Percentiles rank a stretch among this genome's conserved stretches.
Evolutionary conservation across 768 basidiomycete genomes (phyloP).

Genomic region (Pisolithus marmoratus): DNA sequence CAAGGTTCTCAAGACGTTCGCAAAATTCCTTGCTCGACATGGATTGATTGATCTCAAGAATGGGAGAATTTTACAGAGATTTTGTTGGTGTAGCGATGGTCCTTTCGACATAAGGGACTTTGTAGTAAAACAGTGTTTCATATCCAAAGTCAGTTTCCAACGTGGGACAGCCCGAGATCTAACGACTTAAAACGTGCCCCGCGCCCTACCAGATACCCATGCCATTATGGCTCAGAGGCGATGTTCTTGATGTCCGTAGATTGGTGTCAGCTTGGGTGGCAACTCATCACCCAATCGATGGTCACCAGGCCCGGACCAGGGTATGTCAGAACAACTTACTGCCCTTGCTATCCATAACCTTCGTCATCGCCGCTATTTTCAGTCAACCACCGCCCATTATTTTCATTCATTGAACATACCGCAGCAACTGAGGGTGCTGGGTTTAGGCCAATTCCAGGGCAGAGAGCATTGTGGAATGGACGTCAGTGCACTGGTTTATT

Average conservation of each 20-base stretch:
- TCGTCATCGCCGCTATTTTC: background rate
- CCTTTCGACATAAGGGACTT: slow-evolving; percentile 83
- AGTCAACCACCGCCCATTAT: slow-evolving; percentile 15
- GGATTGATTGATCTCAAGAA: slow-evolving; percentile 59
- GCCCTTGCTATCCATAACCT: background rate
- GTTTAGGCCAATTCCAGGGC: slow-evolving; percentile 72
- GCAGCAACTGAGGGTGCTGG: slow-evolving; percentile 69
- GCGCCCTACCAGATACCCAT: slow-evolving; percentile 45
- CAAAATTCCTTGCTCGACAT: slow-evolving; percentile 63
- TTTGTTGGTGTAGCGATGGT: slow-evolving; percentile 82
- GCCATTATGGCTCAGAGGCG: slow-evolving; percentile 68
- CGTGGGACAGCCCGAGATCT: slow-evolving; percentile 5
- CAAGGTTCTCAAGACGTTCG: slow-evolving; percentile 57
- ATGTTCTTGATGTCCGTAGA: slow-evolving; percentile 70
- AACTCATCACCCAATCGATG: slow-evolving; percentile 6
- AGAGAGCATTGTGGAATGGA: slow-evolving; percentile 87
- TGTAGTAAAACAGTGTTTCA: slow-evolving; percentile 85
- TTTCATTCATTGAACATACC: slow-evolving; percentile 54
- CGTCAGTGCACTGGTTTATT: slow-evolving; percentile 44
- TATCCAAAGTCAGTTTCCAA: slow-evolving; percentile 56
- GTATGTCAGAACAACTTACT: slow-evolving; percentile 7
- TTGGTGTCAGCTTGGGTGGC: slow-evolving; percentile 44
- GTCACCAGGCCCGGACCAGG: slow-evolving; percentile 7
- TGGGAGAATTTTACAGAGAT: slow-evolving; percentile 52
- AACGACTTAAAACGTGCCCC: slow-evolving; percentile 4